Evolutionary conservation across 179 eudicot species (phyloP).

Genomic region (Amaranthus tricolor): DNA sequence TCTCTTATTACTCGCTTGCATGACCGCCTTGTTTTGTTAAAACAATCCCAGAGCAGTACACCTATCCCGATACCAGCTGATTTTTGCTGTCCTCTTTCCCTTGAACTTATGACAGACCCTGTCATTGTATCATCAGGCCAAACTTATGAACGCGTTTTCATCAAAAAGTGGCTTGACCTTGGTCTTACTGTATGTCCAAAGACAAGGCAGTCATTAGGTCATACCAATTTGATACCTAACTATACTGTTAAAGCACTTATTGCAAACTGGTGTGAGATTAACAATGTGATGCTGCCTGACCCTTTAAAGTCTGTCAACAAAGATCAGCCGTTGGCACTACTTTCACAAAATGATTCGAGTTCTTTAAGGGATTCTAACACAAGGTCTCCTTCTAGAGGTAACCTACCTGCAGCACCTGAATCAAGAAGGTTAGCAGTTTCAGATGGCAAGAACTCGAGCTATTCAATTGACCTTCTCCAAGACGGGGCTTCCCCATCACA

Average conservation of each 20-base stretch:
- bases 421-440: slow-evolving; percentile 30
- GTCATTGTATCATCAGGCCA: slow-evolving; percentile 97
- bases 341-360: slow-evolving; percentile 36
- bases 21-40: slow-evolving; percentile 64
- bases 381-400: slow-evolving; percentile 42
- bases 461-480: slow-evolving; percentile 33
- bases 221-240: slow-evolving; percentile 88
- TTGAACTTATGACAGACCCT: slow-evolving; percentile 96
- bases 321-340: slow-evolving; percentile 44
- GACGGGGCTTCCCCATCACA: slow-evolving; percentile 39
- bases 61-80: slow-evolving; percentile 82
- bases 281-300: slow-evolving; percentile 81
- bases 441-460: slow-evolving; percentile 24
- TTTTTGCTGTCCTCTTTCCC: slow-evolving; percentile 96
- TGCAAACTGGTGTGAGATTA: slow-evolving; percentile 89
- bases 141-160: slow-evolving; percentile 93
- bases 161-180: slow-evolving; percentile 88
- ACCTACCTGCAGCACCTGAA: slow-evolving; percentile 49
- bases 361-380: slow-evolving; percentile 30
- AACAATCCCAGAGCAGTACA: slow-evolving; percentile 73
- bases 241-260: slow-evolving; percentile 95
- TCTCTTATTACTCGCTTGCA: slow-evolving; percentile 78
- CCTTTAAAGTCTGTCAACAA: slow-evolving; percentile 58
- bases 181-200: slow-evolving; percentile 98
- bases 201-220: slow-evolving; percentile 79